phyloP scores from a whole-genome alignment of 257 asterid species.

The Asclepias syriaca region DNA sequence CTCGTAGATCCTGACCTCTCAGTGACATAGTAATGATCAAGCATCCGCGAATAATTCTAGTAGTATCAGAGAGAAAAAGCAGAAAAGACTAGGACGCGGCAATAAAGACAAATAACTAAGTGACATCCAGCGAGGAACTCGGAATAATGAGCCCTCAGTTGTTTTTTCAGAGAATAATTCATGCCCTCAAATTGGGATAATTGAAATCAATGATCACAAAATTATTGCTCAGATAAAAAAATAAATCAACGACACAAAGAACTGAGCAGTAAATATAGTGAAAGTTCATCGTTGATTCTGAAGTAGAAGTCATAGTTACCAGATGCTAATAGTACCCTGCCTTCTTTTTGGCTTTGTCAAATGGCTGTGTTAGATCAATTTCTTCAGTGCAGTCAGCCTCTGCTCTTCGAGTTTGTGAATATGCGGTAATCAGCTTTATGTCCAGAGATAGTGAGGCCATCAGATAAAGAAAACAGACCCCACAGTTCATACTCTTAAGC shows the following conservation, averaged over 20 bases:
- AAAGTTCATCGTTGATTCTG: not conserved
- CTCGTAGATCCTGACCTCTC: not conserved
- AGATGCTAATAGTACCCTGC: too few species aligned
- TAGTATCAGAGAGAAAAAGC: not conserved
- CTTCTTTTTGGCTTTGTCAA: too few species aligned
- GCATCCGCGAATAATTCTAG: not conserved
- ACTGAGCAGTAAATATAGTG: not conserved
- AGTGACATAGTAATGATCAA: not conserved
- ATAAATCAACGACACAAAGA: not conserved
- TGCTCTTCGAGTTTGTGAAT: not conserved
- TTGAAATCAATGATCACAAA: too few species aligned
- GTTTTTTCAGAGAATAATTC: not conserved
- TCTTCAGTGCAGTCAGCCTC: not conserved
- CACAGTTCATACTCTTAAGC: not conserved
- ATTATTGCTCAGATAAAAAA: too few species aligned
- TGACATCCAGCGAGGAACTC: not conserved
- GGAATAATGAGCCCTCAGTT: not conserved
- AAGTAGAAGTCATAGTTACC: not conserved
- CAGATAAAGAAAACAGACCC: slow-evolving; percentile 2
- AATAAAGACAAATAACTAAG: not conserved
- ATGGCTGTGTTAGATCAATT: not conserved
- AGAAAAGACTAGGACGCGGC: not conserved
- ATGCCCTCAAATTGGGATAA: not conserved
- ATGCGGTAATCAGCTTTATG: not conserved
- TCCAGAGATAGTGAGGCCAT: not conserved